phyloP scores from a whole-genome alignment of 345 rosid species.

The Hibiscus trionum region DNA sequence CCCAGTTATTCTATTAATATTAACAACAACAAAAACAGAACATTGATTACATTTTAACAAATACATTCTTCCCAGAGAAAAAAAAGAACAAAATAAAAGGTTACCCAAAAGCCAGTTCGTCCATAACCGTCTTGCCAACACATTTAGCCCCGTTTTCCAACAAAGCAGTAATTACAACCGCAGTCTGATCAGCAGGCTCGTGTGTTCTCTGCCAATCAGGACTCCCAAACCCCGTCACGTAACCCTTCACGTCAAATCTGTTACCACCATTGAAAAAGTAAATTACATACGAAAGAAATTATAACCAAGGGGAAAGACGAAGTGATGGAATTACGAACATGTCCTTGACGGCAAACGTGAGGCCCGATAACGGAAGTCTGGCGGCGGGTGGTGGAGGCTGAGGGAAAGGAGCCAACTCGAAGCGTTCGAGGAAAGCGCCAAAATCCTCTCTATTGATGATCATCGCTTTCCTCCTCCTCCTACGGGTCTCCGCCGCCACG shows the following conservation, averaged over 20 bases:
- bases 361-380: conserved; percentile 52
- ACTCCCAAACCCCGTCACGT: conserved; percentile 78
- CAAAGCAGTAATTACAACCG: conserved; percentile 55
- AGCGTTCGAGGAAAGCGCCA: conserved; percentile 68
- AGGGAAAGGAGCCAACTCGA: conserved; percentile 65
- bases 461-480: conserved; percentile 41
- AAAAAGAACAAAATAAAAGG: not conserved
- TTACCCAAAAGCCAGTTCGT: conserved; percentile 78
- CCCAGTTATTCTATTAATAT: conserved; percentile 49
- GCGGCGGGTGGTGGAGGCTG: conserved; percentile 93
- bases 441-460: conserved; percentile 40
- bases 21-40: not conserved
- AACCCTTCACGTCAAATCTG: conserved; percentile 80
- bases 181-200: conserved; percentile 61
- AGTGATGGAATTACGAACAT: conserved; percentile 28
- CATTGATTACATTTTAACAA: not conserved
- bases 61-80: not conserved
- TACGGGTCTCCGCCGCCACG: conserved; percentile 48
- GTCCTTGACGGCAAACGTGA: conserved; percentile 79
- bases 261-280: not conserved
- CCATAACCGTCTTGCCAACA: conserved; percentile 80
- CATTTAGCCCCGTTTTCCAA: conserved; percentile 87
- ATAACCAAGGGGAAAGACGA: not conserved
- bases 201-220: conserved; percentile 79
- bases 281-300: not conserved